Base-by-base conservation (phyloP, 306 rosid genomes). In the Malus domestica region DNA sequence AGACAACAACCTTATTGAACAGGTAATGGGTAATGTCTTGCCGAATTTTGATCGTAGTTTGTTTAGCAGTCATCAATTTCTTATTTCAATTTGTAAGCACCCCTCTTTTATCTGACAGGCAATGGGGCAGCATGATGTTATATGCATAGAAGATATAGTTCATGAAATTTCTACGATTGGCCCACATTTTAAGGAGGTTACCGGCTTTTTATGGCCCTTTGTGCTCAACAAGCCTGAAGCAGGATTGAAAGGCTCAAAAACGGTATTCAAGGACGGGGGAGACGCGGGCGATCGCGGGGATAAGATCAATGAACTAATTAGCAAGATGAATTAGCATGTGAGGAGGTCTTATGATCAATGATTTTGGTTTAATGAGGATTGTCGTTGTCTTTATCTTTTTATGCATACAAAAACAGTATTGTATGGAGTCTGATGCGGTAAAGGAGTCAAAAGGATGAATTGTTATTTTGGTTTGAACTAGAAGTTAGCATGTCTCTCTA, bases 121-220 rank as follows among this genome's bases (percentile, higher is more conserved):
- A 77, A 73, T 94, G 68, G 97, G 95, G 0, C 77, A 92, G 80
- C 40, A 75, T 66, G 93, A 89, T 22, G 85, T 92, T 61, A 62
- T 94, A 4, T 94, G 98, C 85, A 40, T 94, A 35, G 98, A 94
- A 86, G 98, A 94, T 77, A 83, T 94, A 52, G 97, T 94, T 68
- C 89, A 92, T 81, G 89, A 94, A 80, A 83, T 94, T 65, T 82
- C 85, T 20, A 89, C 77, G 73, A 86, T 83, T 67, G 98, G 98
- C 59, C 90, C 89, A 22, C 94, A 91, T 80, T 94, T 91, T 33
- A 86, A 87, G 85, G 97, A 94, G 86, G 95, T 87, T 51, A 77
- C 78, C 27, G 76, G 66, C 20, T 89, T 90, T 74, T 40, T 94
- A 81, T 91, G 93, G 91, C 97, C 98, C 35, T 83, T 94, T 84